phyloP scores from a whole-genome alignment of 1,139 yeast species.

The Saccharomyces pastorianus region DNA sequence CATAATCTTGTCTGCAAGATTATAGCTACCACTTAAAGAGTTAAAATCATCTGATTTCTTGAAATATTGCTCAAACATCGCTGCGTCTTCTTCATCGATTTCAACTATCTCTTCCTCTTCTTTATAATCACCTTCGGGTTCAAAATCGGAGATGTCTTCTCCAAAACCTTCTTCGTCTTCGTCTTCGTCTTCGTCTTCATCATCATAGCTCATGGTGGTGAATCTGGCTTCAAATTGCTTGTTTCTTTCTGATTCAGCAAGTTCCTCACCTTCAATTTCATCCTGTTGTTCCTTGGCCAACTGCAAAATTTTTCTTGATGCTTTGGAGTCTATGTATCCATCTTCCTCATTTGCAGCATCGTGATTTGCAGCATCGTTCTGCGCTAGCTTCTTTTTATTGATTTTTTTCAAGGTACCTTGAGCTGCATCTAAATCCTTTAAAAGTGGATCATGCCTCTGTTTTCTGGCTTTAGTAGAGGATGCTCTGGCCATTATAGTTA shows the following conservation, averaged over 20 bases:
- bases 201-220: conserved; percentile 21
- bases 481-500: conserved; percentile 56
- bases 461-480: conserved; percentile 43
- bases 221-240: conserved; percentile 24
- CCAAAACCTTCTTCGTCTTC: conserved; percentile 34
- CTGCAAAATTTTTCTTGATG: conserved; percentile 78
- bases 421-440: conserved; percentile 63
- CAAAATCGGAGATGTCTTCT: conserved; percentile 47
- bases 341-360: conserved; percentile 36
- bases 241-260: conserved; percentile 27
- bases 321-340: conserved; percentile 63
- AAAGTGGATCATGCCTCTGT: conserved; percentile 68
- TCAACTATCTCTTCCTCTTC: conserved; percentile 51
- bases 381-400: conserved; percentile 26
- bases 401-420: conserved; percentile 57
- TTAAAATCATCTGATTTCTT: conserved; percentile 36
- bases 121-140: conserved; percentile 38
- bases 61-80: conserved; percentile 59
- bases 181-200: conserved; percentile 35
- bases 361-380: conserved; percentile 26
- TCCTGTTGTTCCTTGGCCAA: conserved; percentile 90
- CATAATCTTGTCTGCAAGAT: conserved; percentile 85
- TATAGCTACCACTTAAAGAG: conserved; percentile 42
- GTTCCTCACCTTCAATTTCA: conserved; percentile 48
- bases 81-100: conserved; percentile 64